Evolutionary conservation across 441 rosid genomes (phyloP), one percentile per base, ranked within the genome.

Genomic region (Gossypium laxum): DNA sequence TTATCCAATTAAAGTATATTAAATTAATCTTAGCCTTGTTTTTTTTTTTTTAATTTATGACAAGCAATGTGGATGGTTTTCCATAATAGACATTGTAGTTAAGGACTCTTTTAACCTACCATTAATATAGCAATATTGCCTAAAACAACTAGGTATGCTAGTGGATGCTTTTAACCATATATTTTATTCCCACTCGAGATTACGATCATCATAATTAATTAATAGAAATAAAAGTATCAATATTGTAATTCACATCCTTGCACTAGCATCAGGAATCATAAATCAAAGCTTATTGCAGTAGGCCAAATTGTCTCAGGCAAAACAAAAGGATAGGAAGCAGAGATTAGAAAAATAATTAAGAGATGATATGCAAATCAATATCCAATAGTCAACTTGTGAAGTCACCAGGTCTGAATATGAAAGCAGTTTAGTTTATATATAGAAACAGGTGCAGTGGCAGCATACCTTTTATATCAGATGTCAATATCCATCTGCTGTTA

Each of bases 31-130:
- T 7, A 71, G 58, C 70, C 75, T 41, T 32, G 73, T 30, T 54
- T 38, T 70, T 57, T 28, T 4, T 26, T 30, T 32, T 30, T 30
- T 0, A 5, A 7, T 17, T 52, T 73, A 50, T n/a, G 65, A 78
- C 45, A 34, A 71, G 59, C 77, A 57, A 65, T 45, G 74, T 32
- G 55, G 45, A 64, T 47, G 52, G 69, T 66, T 32, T 68, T 58
- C 72, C 52, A 34, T 19, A 38, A 26, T 41, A 56, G 8, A 60
- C 52, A 66, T 62, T 48, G 65, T 75, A 63, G 61, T 6, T 10
- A 19, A 17, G 60, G 11, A n/a, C 71, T 69, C 78, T 80, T 84
- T 84, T 70, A 51, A 74, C 87, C 87, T 82, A 79, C 79, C 75
- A 28, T 68, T 79, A 10, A 72, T 55, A 60, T 3, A 59, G 41